Percentiles rank a stretch among this genome's conserved stretches.
These are phyloP conservation scores for Scedosporium apiospermum DNA, from an alignment of 2,329 filamentous ascomycete species.

Conservation along the genomic window DNA sequence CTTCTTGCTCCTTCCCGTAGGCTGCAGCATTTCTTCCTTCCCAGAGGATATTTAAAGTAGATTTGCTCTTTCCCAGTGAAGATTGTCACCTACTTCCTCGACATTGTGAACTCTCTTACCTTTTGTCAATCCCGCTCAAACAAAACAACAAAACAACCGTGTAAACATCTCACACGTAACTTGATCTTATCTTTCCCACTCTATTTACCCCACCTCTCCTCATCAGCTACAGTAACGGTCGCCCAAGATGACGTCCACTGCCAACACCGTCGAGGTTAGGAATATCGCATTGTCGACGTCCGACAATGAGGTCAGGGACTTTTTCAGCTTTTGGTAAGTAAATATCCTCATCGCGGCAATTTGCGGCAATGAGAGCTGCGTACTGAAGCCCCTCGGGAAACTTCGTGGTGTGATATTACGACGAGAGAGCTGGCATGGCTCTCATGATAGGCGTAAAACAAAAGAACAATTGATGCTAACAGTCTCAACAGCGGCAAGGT, in stretches of 20 bases:
- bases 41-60: not conserved
- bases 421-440: not conserved
- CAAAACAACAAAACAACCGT: not conserved
- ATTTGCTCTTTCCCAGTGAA: not conserved
- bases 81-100: not conserved
- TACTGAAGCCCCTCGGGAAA: not conserved
- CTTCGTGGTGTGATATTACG: not conserved
- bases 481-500: conserved; percentile 69
- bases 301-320: conserved; percentile 88
- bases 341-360: not conserved
- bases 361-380: too few species aligned
- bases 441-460: conserved; percentile 7
- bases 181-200: not conserved
- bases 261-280: conserved; percentile 72
- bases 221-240: conserved; percentile 3
- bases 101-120: not conserved
- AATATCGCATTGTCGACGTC: conserved; percentile 76
- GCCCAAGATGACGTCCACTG: conserved; percentile 19
- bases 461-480: not conserved
- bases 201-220: not conserved
- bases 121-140: not conserved
- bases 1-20: not conserved
- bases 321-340: conserved; percentile 89
- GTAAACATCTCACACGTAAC: not conserved
- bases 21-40: not conserved